Percentiles rank a stretch among this genome's conserved stretches.
These are phyloP conservation scores for Xenoacremonium recifei DNA, from an alignment of 2,329 filamentous ascomycete genomes.

Conservation along the genomic window DNA sequence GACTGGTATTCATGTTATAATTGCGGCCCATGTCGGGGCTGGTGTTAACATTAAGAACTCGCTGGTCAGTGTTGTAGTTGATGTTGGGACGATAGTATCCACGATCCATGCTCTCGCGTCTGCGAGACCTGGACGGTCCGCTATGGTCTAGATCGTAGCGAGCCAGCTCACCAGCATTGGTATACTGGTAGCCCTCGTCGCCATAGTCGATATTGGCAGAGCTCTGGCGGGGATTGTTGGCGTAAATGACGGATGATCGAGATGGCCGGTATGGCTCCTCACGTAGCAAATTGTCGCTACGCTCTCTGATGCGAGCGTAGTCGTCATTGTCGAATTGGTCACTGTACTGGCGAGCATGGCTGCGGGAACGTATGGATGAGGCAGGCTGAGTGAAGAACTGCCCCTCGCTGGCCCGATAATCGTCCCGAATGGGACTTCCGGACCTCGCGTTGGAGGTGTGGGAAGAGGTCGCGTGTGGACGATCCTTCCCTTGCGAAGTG, in stretches of 20 bases:
- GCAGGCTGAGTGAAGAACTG: conserved; percentile 58
- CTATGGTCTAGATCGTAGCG: conserved; percentile 60
- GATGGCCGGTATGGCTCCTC: conserved; percentile 47
- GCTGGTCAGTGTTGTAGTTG: conserved; percentile 47
- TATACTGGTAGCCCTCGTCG: conserved; percentile 62
- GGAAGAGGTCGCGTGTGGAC: conserved; percentile 38
- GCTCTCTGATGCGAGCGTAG: conserved; percentile 48
- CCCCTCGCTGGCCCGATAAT: conserved; percentile 51
- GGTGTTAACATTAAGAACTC: conserved; percentile 47
- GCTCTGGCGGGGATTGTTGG: conserved; percentile 42
- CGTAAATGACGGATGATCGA: conserved; percentile 46
- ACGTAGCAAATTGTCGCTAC: conserved; percentile 39
- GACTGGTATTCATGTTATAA: conserved; percentile 35
- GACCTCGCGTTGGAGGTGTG: conserved; percentile 35
- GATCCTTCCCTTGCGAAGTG: conserved; percentile 40
- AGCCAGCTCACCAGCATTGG: conserved; percentile 60
- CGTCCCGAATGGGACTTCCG: conserved; percentile 50
- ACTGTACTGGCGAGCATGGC: conserved; percentile 47
- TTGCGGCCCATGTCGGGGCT: conserved; percentile 42
- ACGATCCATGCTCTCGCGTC: conserved; percentile 56
- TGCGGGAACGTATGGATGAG: conserved; percentile 53
- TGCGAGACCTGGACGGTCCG: conserved; percentile 37
- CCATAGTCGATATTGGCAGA: conserved; percentile 50
- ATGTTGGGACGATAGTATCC: conserved; percentile 56
- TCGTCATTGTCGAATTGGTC: conserved; percentile 52